A percentile compares a stretch with the other conserved stretches of the same genome.
Conservation (phyloP, 1,284 basidiomycete species). For the Melampsora larici-populina region DNA sequence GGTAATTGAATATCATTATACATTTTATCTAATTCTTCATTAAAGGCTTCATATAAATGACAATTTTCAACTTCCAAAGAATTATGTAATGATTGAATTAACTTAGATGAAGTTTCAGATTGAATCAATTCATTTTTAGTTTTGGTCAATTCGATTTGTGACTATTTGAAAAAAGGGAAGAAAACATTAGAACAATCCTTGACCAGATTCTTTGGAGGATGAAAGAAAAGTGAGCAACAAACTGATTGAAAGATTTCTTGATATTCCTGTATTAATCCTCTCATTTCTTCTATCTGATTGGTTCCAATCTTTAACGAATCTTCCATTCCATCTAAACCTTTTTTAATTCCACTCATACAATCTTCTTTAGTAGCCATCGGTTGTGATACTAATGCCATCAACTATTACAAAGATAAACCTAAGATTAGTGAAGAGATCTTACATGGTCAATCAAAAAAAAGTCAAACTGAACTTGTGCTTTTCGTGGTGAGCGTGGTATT, state of each 20-base stretch:
- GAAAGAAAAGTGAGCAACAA: neutral
- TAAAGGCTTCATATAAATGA: slow-evolving; percentile 40
- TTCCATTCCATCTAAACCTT: neutral
- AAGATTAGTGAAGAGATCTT: neutral
- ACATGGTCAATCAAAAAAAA: neutral
- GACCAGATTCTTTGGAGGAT: neutral
- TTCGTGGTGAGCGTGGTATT: slow-evolving; percentile 1
- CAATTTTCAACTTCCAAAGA: slow-evolving; percentile 27
- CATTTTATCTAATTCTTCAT: slow-evolving; percentile 43
- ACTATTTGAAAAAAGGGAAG: neutral
- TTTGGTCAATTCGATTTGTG: neutral
- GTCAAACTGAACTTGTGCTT: neutral
- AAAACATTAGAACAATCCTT: too few species aligned
- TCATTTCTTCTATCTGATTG: neutral
- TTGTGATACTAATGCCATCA: neutral
- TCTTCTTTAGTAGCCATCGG: neutral
- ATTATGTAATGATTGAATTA: neutral
- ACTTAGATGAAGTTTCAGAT: neutral
- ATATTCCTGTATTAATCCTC: neutral
- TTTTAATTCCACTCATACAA: slow-evolving; percentile 1
- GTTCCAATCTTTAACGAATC: neutral
- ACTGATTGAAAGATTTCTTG: neutral
- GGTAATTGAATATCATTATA: slow-evolving; percentile 38
- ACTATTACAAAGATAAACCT: too few species aligned
- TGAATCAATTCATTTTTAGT: neutral